Percentiles rank a stretch among this genome's conserved stretches.
Evolutionary conservation across 169 alveolate genomes (phyloP).

Genomic region (Plasmodium berghei): DNA sequence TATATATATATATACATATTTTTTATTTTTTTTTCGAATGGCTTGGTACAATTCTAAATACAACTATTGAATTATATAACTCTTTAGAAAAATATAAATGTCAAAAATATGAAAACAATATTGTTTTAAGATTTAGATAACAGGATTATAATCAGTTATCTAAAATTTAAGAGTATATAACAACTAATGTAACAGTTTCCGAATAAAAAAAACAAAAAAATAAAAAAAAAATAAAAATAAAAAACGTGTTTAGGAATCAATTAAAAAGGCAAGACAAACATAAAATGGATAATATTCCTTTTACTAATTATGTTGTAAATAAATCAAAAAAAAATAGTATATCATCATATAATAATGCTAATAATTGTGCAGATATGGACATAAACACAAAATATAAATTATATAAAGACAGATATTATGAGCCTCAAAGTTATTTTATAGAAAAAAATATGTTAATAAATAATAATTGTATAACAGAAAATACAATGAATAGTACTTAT

Average conservation of each 20-base stretch:
- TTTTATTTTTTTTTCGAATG: too few species aligned
- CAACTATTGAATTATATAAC: too few species aligned
- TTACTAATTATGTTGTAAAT: not conserved
- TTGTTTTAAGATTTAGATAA: too few species aligned
- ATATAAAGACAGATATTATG: not conserved
- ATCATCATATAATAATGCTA: not conserved
- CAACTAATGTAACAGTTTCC: too few species aligned
- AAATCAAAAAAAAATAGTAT: not conserved
- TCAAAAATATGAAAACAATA: too few species aligned
- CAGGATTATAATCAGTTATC: too few species aligned
- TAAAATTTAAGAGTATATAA: too few species aligned
- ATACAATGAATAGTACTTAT: not conserved
- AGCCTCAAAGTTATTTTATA: not conserved
- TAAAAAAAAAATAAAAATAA: not conserved
- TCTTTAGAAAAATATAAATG: too few species aligned
- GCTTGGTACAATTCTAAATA: too few species aligned
- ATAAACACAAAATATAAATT: not conserved
- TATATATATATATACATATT: too few species aligned
- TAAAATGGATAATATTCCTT: constrained; percentile 16
- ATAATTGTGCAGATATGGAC: not conserved
- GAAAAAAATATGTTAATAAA: not conserved
- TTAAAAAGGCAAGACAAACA: not conserved
- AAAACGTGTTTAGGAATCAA: not conserved
- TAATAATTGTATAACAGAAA: not conserved
- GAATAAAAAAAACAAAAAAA: constrained; percentile 2